Conservation (phyloP, 306 rosid species). For the Adenanthera pavonina region DNA sequence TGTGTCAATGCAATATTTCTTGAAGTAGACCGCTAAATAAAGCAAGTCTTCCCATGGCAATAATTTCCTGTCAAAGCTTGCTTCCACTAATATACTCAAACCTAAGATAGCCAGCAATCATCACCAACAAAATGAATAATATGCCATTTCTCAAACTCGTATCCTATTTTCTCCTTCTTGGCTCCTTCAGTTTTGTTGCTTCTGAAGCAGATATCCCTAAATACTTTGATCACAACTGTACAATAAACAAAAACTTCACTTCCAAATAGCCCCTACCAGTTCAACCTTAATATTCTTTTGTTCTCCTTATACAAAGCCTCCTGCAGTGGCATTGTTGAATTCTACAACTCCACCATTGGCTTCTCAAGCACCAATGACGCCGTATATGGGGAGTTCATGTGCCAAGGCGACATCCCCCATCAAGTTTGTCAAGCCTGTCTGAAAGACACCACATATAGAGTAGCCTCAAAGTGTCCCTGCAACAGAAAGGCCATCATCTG, state of each 20-base stretch:
- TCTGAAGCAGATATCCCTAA: not conserved
- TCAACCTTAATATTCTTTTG: not conserved
- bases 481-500: slow-evolving; percentile 13
- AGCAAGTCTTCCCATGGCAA: too few relatives aligned
- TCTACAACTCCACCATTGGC: not conserved
- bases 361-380: not conserved
- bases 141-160: too few relatives aligned
- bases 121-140: not conserved
- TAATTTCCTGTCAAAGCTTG: too few relatives aligned
- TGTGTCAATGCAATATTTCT: too few relatives aligned
- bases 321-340: too few relatives aligned
- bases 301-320: not conserved
- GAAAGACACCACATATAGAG: not conserved
- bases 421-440: not conserved
- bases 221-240: not conserved
- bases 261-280: not conserved
- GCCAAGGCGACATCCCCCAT: not conserved
- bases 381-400: not conserved
- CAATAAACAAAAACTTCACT: not conserved
- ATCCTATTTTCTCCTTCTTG: not conserved
- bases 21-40: too few relatives aligned
- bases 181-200: not conserved
- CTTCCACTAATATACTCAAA: too few relatives aligned
- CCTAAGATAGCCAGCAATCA: too few relatives aligned
- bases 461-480: not conserved